A percentile compares a stretch with the other conserved stretches of the same genome.
These are phyloP conservation scores for Hortaea sp. DNA, from an alignment of 2,329 filamentous ascomycete genomes.

Conservation along the genomic window DNA sequence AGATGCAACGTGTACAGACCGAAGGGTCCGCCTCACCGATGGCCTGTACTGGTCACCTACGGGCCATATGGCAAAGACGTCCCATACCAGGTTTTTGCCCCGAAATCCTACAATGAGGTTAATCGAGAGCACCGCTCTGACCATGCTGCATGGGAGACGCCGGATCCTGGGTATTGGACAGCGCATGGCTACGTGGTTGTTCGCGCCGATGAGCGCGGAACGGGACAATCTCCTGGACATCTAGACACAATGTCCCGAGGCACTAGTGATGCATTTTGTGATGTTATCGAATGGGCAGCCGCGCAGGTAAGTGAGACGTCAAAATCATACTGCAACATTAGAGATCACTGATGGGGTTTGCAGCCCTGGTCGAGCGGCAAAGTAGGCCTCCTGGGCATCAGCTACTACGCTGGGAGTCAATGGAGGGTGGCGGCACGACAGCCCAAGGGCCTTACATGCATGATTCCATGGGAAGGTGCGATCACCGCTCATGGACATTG, in stretches of 20 bases:
- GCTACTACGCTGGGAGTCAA: constrained; percentile 32
- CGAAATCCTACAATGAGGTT: constrained; percentile 37
- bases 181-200: constrained; percentile 24
- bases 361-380: constrained; percentile 36
- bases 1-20: constrained; percentile 26
- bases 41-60: constrained; percentile 60
- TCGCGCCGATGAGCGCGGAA: constrained; percentile 23
- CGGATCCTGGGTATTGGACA: constrained; percentile 29
- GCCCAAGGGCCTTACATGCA: constrained; percentile 32
- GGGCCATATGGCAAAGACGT: constrained; percentile 68
- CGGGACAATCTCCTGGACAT: constrained; percentile 27
- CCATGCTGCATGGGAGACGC: constrained; percentile 38
- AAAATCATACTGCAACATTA: too few relatives aligned
- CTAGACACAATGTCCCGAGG: constrained; percentile 31
- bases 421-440: constrained; percentile 30
- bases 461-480: constrained; percentile 40
- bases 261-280: constrained; percentile 35
- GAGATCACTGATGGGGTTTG: too few relatives aligned
- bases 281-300: constrained; percentile 34
- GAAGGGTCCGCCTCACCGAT: constrained; percentile 27
- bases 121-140: constrained; percentile 29
- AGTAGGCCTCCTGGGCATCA: constrained; percentile 37
- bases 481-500: too few relatives aligned
- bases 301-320: too few relatives aligned
- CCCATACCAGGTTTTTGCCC: constrained; percentile 46